A percentile compares a stretch with the other conserved stretches of the same genome.
phyloP scores from a whole-genome alignment of 148 eudicot genomes.

The Vaccinium myrtillus region DNA sequence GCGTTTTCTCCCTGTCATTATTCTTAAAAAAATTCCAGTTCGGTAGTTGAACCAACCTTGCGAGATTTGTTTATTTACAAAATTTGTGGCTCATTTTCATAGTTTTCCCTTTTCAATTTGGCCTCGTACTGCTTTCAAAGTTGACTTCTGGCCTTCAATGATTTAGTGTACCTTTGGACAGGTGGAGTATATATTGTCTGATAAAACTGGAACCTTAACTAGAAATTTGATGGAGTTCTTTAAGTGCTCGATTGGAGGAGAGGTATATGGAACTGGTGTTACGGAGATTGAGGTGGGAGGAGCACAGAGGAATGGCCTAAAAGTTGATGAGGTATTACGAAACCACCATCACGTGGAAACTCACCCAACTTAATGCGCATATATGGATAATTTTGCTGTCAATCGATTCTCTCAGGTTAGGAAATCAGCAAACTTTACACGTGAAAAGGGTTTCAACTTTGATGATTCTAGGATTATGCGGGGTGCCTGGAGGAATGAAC shows the following conservation, averaged over 20 bases:
- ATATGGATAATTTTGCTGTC: constrained; percentile 1
- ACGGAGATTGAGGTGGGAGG: constrained; percentile 90
- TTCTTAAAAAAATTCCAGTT: constrained; percentile 26
- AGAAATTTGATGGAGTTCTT: constrained; percentile 98
- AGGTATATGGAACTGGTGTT: constrained; percentile 87
- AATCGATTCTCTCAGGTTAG: constrained; percentile 36
- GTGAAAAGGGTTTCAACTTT: constrained; percentile 94
- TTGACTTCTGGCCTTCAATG: neutral
- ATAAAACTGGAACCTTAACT: constrained; percentile 96
- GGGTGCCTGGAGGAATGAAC: constrained; percentile 98
- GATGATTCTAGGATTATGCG: constrained; percentile 87
- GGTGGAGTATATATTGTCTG: constrained; percentile 97
- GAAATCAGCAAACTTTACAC: constrained; percentile 52
- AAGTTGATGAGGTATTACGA: constrained; percentile 51
- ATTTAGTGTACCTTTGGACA: constrained; percentile 28
- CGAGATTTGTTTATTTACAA: neutral
- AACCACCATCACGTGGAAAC: neutral
- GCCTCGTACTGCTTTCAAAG: neutral
- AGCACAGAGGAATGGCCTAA: constrained; percentile 65
- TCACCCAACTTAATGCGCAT: neutral
- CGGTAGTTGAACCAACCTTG: neutral
- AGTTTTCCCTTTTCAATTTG: neutral
- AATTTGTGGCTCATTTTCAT: neutral
- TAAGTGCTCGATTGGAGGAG: constrained; percentile 95
- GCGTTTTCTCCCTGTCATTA: neutral